Evolutionary conservation across 169 alveolate species (phyloP).

Genomic region (Theileria sp.): DNA sequence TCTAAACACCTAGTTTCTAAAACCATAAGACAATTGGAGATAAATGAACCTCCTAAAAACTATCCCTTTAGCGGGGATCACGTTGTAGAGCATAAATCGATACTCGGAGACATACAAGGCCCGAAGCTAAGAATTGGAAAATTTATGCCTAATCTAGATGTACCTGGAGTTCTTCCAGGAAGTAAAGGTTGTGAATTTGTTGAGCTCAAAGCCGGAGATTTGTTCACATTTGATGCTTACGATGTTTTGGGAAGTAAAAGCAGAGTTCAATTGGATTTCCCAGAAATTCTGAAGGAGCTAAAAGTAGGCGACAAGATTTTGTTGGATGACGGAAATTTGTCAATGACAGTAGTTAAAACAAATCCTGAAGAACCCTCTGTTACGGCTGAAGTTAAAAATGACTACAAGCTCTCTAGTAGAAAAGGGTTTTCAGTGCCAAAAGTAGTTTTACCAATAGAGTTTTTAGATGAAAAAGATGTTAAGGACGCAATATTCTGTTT

Average conservation of each 20-base stretch:
- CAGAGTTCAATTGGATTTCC: constrained; percentile 71
- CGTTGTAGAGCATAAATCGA: constrained; percentile 24
- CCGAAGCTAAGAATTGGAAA: constrained; percentile 80
- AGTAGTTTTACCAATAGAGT: constrained; percentile 72
- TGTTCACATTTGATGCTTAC: constrained; percentile 69
- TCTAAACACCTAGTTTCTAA: constrained; percentile 58
- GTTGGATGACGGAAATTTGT: constrained; percentile 77
- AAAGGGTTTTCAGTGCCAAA: constrained; percentile 84
- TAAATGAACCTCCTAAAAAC: constrained; percentile 56
- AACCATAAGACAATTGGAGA: constrained; percentile 69
- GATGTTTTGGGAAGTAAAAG: constrained; percentile 63
- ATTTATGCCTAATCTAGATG: constrained; percentile 74
- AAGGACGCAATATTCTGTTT: constrained; percentile 78
- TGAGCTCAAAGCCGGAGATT: constrained; percentile 73
- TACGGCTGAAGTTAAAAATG: constrained; percentile 67
- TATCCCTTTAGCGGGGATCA: constrained; percentile 16
- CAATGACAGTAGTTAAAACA: constrained; percentile 61
- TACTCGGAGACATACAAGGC: constrained; percentile 81
- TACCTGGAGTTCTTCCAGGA: constrained; percentile 26
- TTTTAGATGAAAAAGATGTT: constrained; percentile 76
- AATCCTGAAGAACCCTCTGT: constrained; percentile 54
- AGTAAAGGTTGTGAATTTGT: constrained; percentile 68
- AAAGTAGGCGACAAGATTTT: constrained; percentile 70
- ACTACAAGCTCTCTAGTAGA: constrained; percentile 74
- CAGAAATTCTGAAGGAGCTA: constrained; percentile 67